Base-by-base conservation (phyloP, 2,329 filamentous ascomycete species). In the Colletotrichum destructivum region DNA sequence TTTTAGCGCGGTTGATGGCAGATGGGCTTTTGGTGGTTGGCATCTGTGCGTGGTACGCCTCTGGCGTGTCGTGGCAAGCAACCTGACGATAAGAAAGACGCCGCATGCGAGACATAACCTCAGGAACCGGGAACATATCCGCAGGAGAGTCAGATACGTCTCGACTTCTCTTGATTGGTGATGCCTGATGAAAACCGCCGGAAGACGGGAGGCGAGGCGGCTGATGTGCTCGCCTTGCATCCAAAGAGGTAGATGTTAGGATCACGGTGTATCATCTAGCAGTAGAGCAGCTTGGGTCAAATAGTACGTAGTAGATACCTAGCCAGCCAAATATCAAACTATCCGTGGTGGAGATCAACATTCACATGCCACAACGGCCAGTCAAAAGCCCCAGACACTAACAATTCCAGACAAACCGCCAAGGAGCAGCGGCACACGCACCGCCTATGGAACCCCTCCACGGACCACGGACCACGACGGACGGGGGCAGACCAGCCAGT, bases 311-410 rank as follows among this genome's bases (percentile, higher is more conserved):
- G 35, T 38, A 38, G 35, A 38, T 38, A 38, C 35, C 35, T 11
- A 38, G 35, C 35, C 55, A 54, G 44, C 47, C 26, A 47, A 35
- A 46, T 18, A 35, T 46, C 55, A n/a, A 42, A 46, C 38, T 44
- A 21, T 63, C 16, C 35, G 35, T 38, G 51, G 46, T 57, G 62
- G 52, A 54, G 46, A 57, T 21, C 26, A 49, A 23, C 31, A 5
- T 54, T 71, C 69, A 63, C 64, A 69, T 64, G 54, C 31, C 47
- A 52, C 35, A 7, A 42, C 15, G 52, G 54, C 69, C 69, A 72
- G 59, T 69, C 46, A 72, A 69, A 69, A 26, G 42, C 12, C 47
- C 46, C 54, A 35, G 0, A 23, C 52, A 55, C 59, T 71, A 71
- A 71, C 69, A 71, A 59, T 69, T 63, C 60, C 62, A 40, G 46